Base-by-base conservation (phyloP, 176 grass and related monocot species). In the Hyparrhenia diplandra region DNA sequence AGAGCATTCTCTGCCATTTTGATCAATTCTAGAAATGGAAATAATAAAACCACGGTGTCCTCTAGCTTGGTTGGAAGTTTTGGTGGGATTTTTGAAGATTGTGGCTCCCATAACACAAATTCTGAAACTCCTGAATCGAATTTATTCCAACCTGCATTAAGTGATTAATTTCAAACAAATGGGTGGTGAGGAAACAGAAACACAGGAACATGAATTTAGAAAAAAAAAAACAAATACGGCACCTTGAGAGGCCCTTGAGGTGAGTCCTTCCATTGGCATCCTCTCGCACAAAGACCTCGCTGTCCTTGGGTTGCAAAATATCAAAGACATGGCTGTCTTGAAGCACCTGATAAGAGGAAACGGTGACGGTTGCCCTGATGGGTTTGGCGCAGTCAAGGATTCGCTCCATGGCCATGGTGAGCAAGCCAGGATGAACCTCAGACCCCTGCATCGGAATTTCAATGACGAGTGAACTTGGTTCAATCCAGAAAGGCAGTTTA, bases 161-260 rank as follows among this genome's bases (percentile, higher is more conserved):
- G 21, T 2, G 8, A 18, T 63, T 21, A 54, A 40, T 24, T 49
- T 47, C 10, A 49, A 14, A 47, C 3, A 71, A 71, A 47, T 24
- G 1, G 3, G 16, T 71, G 24, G 1, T 46, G 13, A 28, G 8
- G 13, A 3, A 42, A 57, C 30, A 54, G 30, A 1, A 79, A 49
- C 12, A 34, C 28, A 73, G 0, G 18, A 49, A 31, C 11, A 34
- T 4, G 1, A 25, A 29, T 10, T 24, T 12, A 58, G 12, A 35
- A n/a, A 21, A 18, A n/a, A 73, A 21, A n/a, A n/a, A 34, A 21
- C 13, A 34, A 14, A 45, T 23, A n/a, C n/a, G n/a, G 2, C 55
- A 94, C 92, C 82, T 35, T 73, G 23, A 89, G 52, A 94, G 92
- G 61, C 89, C 89, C 84, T 89, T 94, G 10, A 94, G 81, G 13